Conservation (phyloP, 1,284 basidiomycete species). For the Rhizopogon parksii region DNA sequence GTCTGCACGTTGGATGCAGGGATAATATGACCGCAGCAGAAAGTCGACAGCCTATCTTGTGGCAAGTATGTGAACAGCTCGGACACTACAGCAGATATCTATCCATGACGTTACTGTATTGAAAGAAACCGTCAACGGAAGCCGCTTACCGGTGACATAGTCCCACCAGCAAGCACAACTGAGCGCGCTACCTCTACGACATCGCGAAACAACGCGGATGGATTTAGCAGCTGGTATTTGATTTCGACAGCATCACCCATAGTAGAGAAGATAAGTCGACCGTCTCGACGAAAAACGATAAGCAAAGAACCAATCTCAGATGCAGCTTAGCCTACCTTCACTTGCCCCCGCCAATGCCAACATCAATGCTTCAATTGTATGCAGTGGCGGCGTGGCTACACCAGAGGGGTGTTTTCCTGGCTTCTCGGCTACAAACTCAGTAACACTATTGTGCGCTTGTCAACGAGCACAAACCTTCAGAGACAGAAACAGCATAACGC, state of each 20-base stretch:
- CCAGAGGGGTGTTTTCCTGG: constrained; percentile 27
- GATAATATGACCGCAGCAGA: constrained; percentile 93
- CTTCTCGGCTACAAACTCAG: constrained; percentile 19
- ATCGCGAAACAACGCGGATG: constrained; percentile 79
- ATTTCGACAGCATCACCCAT: constrained; percentile 49
- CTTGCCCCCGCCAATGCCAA: constrained; percentile 74
- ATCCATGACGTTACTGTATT: constrained; percentile 9
- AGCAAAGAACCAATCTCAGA: neutral
- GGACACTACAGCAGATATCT: constrained; percentile 85
- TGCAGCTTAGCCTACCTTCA: constrained; percentile 48
- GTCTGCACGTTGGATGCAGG: constrained; percentile 76
- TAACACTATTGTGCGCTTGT: neutral
- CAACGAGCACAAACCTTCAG: constrained; percentile 26
- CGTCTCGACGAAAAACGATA: constrained; percentile 38
- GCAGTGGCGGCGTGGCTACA: constrained; percentile 68
- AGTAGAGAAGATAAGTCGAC: constrained; percentile 52
- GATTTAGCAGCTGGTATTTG: constrained; percentile 94
- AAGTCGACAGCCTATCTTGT: constrained; percentile 59
- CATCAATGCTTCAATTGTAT: constrained; percentile 81
- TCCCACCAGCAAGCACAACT: constrained; percentile 89
- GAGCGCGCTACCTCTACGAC: constrained; percentile 76
- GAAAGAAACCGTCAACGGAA: constrained; percentile 11
- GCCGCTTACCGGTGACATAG: constrained; percentile 83
- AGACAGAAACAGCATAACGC: constrained; percentile 70
- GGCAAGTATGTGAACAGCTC: constrained; percentile 78